Percentiles rank a stretch among this genome's conserved stretches.
Evolutionary conservation across 805 yeast species (phyloP).

Genomic region (Tetrapisispora fleetii): DNA sequence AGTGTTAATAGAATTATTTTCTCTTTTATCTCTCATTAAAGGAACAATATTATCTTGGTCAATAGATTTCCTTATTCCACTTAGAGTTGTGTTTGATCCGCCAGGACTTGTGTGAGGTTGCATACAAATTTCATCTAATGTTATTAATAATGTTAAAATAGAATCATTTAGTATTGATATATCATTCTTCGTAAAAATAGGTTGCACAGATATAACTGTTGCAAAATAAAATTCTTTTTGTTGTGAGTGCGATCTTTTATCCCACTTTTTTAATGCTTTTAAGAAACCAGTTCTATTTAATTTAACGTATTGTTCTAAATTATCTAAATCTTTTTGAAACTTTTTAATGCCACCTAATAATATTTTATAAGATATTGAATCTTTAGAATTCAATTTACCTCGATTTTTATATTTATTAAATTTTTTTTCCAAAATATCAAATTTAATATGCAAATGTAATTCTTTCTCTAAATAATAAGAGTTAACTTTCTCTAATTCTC

Average conservation of each 20-base stretch:
- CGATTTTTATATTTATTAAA: slow-evolving; percentile 40
- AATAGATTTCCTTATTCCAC: not conserved
- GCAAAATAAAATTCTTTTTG: slow-evolving; percentile 86
- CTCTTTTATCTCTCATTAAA: not conserved
- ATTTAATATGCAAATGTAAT: slow-evolving; percentile 68
- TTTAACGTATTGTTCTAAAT: slow-evolving; percentile 89
- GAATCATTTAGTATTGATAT: slow-evolving; percentile 76
- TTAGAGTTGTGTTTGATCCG: not conserved
- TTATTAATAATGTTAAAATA: slow-evolving; percentile 17
- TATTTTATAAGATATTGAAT: slow-evolving; percentile 70
- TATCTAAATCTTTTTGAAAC: slow-evolving; percentile 76
- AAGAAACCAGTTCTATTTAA: slow-evolving; percentile 93
- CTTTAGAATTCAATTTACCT: slow-evolving; percentile 43
- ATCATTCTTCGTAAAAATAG: slow-evolving; percentile 85
- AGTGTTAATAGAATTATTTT: not conserved
- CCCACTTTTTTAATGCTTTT: slow-evolving; percentile 96
- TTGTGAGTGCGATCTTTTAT: slow-evolving; percentile 87
- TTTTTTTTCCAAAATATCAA: slow-evolving; percentile 68
- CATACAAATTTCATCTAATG: slow-evolving; percentile 3
- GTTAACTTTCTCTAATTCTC: slow-evolving; percentile 93
- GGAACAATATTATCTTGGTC: not conserved
- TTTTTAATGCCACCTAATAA: slow-evolving; percentile 83
- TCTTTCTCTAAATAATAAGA: slow-evolving; percentile 87
- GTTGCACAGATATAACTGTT: slow-evolving; percentile 92
- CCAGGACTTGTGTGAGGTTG: not conserved